Conservation (phyloP, 2,329 filamentous ascomycete genomes). For the Colletotrichum paranaense region DNA sequence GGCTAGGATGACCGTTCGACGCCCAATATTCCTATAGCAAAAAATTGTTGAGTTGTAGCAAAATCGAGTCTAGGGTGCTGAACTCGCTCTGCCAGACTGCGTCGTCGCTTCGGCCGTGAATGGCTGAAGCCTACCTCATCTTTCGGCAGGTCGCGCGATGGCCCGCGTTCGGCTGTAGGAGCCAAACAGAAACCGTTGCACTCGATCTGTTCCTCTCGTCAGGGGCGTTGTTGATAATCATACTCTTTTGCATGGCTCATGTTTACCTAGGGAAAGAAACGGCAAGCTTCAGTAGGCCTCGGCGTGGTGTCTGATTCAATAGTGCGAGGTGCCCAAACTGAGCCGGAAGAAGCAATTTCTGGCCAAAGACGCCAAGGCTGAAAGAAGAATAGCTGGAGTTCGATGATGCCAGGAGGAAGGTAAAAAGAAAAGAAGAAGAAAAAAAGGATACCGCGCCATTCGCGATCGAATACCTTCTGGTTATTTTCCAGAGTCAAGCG, state of each 20-base stretch:
- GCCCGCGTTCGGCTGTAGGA: background rate
- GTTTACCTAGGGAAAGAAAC: background rate
- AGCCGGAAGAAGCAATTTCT: background rate
- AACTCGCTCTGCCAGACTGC: background rate
- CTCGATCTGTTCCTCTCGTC: background rate
- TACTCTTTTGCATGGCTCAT: background rate
- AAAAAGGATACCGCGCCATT: background rate
- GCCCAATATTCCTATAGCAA: background rate
- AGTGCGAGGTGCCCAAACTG: background rate
- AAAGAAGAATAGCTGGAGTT: background rate
- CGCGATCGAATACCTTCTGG: background rate
- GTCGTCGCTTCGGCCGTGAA: background rate
- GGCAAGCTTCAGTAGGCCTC: background rate
- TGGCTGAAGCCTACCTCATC: background rate
- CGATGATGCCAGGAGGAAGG: background rate
- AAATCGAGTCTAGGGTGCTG: background rate
- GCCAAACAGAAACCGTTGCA: background rate
- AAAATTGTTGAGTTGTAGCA: background rate
- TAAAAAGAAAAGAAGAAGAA: too few species aligned
- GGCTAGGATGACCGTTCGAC: background rate
- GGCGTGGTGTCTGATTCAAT: background rate
- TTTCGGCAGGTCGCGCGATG: constrained; percentile 1
- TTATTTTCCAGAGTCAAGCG: background rate
- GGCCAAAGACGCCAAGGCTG: background rate
- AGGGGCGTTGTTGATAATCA: background rate